Evolutionary conservation across 805 yeast genomes (phyloP).

Genomic region (Candida silvatica): DNA sequence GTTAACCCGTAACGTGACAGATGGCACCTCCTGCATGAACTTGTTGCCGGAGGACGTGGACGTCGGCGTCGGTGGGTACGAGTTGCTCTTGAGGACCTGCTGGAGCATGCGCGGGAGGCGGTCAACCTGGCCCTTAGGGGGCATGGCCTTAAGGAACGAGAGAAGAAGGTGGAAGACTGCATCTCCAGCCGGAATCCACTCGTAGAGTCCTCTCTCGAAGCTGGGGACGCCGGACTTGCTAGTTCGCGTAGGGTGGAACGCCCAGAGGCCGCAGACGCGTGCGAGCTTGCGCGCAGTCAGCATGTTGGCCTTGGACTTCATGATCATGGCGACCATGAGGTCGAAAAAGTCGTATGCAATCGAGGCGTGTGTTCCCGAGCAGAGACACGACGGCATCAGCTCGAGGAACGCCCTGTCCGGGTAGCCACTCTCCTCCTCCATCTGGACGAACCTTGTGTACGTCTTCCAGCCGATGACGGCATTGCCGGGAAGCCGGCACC

Average conservation of each 20-base stretch:
- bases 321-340: conserved; percentile 63
- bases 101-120: conserved; percentile 61
- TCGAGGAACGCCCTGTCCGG: conserved; percentile 70
- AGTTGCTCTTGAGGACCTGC: conserved; percentile 50
- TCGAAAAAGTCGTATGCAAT: conserved; percentile 85
- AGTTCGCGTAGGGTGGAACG: conserved; percentile 37
- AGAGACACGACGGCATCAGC: conserved; percentile 76
- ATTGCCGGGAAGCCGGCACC: conserved; percentile 77
- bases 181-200: conserved; percentile 76
- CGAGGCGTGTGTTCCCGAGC: conserved; percentile 82
- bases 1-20: conserved; percentile 29
- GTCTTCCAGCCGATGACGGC: conserved; percentile 85
- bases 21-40: conserved; percentile 26
- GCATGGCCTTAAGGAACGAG: conserved; percentile 71
- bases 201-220: conserved; percentile 62
- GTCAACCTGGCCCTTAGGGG: conserved; percentile 48
- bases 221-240: conserved; percentile 29
- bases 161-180: conserved; percentile 77
- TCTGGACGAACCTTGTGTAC: conserved; percentile 57
- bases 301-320: conserved; percentile 71
- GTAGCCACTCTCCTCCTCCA: conserved; percentile 56
- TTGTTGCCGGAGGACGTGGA: conserved; percentile 14
- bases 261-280: conserved; percentile 84
- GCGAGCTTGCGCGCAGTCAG: conserved; percentile 75
- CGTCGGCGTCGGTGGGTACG: conserved; percentile 63